phyloP scores from a whole-genome alignment of 805 yeast species.

The Alloascoidea hylecoeti region DNA sequence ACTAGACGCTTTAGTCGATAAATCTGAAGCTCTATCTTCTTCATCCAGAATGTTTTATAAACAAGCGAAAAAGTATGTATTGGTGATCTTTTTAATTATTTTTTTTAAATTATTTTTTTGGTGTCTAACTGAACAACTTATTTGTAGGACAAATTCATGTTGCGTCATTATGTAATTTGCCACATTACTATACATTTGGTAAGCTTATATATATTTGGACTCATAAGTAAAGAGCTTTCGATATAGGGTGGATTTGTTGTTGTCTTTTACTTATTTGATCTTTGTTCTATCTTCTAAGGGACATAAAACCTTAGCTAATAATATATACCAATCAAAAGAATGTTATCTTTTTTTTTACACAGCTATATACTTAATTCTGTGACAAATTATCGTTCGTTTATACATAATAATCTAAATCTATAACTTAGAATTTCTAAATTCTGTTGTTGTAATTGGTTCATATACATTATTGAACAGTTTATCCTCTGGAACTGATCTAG shows the following conservation, averaged over 20 bases:
- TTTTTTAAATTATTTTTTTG: not conserved
- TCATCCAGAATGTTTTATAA: slow-evolving; percentile 90
- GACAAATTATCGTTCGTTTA: no score
- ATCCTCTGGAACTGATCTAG: slow-evolving; percentile 37
- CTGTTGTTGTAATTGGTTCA: slow-evolving; percentile 36
- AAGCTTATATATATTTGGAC: no score
- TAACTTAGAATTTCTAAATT: slow-evolving; percentile 24
- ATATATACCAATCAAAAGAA: no score
- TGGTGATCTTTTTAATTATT: slow-evolving; percentile 2
- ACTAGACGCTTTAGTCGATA: slow-evolving; percentile 85
- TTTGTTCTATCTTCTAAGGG: no score
- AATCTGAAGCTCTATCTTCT: slow-evolving; percentile 82
- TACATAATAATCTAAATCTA: no score
- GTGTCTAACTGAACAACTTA: not conserved
- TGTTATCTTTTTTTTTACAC: no score
- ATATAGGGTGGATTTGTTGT: no score
- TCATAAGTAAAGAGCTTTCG: no score
- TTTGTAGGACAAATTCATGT: slow-evolving; percentile 55
- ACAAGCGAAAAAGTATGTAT: slow-evolving; percentile 74
- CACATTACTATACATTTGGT: slow-evolving; percentile 4
- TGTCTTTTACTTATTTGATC: no score
- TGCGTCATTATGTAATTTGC: slow-evolving; percentile 50
- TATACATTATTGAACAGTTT: slow-evolving; percentile 39
- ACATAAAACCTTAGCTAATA: no score
- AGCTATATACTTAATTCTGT: no score